Evolutionary conservation across 768 basidiomycete species (phyloP), one percentile per base, ranked within the genome.

Genomic region (Termitomyces sp.): DNA sequence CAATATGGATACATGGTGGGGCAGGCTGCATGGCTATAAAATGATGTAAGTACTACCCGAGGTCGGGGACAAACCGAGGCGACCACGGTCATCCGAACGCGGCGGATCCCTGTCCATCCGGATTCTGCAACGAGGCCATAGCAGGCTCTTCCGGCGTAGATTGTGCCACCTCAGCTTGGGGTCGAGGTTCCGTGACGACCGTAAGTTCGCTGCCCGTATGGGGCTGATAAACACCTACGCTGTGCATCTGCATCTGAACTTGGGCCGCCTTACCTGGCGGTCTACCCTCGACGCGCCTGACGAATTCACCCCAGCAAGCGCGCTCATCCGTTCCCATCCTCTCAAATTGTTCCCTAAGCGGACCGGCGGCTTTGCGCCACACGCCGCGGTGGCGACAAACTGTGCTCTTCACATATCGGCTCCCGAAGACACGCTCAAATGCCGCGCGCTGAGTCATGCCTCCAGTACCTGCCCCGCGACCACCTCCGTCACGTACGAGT

Each of bases 331-430:
- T 71, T 57, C 68, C 86, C 85, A 83, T 82, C 28, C 74, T 71
- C 70, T 85, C 84, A 63, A 83, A 89, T 69, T 81, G 71, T 52
- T 76, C 77, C 28, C 81, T 75, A 57, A 87, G 65, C 7, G 68
- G 70, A 49, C 72, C 70, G 35, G 79, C 79, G 2, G 88, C 86
- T 63, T 83, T 81, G 59, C 83, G 77, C 82, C 88, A 89, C 46
- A 88, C 81, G 0, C 84, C 84, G n/a, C 87, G 80, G 66, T 89
- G 88, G 13, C 88, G 81, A 69, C 88, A 88, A 16, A 90, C 85
- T 0, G 88, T 90, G 67, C 84, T 86, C 73, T 90, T 90, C 38
- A 90, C 87, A 67, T 90, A 90, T 35, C 86, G 79, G 65, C 81
- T 84, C 38, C 85, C 84, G 70, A 90, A 90, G 42, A 89, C 84